phyloP scores from a whole-genome alignment of 257 asterid species.

The Leonotis leonurus region DNA sequence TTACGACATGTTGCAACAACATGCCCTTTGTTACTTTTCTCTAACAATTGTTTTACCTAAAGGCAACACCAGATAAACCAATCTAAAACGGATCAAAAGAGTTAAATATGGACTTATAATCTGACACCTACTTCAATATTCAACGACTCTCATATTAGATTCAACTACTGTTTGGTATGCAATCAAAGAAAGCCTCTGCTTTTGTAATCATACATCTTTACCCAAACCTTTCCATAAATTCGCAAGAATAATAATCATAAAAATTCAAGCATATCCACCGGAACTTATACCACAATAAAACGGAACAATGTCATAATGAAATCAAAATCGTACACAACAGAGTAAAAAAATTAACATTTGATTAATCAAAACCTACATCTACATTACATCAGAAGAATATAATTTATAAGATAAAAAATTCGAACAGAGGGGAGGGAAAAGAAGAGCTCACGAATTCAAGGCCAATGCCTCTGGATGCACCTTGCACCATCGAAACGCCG shows the following conservation, averaged over 20 bases:
- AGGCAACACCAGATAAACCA: constrained; percentile 2
- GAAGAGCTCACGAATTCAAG: constrained; percentile 72
- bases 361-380: background rate
- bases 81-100: constrained; percentile 1
- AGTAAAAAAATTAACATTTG: background rate
- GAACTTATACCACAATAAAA: background rate
- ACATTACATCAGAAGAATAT: background rate
- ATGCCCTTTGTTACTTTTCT: constrained; percentile 46
- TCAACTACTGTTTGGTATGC: background rate
- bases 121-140: background rate
- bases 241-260: background rate
- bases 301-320: background rate
- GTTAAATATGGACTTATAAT: background rate
- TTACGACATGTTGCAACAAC: constrained; percentile 88
- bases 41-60: constrained; percentile 81
- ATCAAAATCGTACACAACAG: background rate
- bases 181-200: background rate
- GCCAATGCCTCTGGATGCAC: constrained; percentile 98
- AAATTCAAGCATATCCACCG: background rate
- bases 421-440: background rate
- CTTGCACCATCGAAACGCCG: constrained; percentile 90
- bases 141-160: background rate
- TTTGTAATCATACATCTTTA: background rate
- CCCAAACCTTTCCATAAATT: background rate
- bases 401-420: background rate